Conservation (phyloP, 1,284 basidiomycete genomes). For the Fomitopsis pinicola region DNA sequence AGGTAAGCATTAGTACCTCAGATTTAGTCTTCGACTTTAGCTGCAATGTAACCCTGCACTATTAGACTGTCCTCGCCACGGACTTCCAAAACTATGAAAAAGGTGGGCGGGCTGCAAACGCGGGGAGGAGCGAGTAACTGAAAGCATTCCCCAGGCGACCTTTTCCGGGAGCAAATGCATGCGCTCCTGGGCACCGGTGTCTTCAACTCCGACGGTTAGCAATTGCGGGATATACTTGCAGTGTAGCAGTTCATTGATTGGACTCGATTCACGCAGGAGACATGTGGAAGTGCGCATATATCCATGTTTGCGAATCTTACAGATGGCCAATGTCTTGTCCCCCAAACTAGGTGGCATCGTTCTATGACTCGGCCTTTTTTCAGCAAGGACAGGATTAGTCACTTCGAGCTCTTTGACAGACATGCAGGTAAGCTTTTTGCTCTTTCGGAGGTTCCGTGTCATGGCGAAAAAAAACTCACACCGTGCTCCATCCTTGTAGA, state of each 20-base stretch:
- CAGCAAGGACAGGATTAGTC: constrained; percentile 8
- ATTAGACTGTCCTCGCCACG: constrained; percentile 19
- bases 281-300: constrained; percentile 23
- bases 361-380: constrained; percentile 23
- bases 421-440: constrained; percentile 4
- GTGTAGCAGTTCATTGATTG: background rate
- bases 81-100: constrained; percentile 17
- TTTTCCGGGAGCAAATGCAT: constrained; percentile 17
- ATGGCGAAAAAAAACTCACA: background rate
- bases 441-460: background rate
- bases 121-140: too few relatives aligned
- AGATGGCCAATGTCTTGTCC: background rate
- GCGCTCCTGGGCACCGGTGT: constrained; percentile 40
- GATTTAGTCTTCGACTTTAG: background rate
- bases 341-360: constrained; percentile 20
- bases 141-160: background rate
- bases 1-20: constrained; percentile 10
- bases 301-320: background rate
- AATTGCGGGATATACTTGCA: background rate
- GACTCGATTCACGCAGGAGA: constrained; percentile 14
- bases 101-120: constrained; percentile 4
- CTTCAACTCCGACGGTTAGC: constrained; percentile 30
- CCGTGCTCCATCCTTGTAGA: background rate
- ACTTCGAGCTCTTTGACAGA: constrained; percentile 11
- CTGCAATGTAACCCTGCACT: background rate